These are phyloP conservation scores for Heliocybe sulcata DNA, from an alignment of 1,284 basidiomycete species.

Conservation along the genomic window DNA sequence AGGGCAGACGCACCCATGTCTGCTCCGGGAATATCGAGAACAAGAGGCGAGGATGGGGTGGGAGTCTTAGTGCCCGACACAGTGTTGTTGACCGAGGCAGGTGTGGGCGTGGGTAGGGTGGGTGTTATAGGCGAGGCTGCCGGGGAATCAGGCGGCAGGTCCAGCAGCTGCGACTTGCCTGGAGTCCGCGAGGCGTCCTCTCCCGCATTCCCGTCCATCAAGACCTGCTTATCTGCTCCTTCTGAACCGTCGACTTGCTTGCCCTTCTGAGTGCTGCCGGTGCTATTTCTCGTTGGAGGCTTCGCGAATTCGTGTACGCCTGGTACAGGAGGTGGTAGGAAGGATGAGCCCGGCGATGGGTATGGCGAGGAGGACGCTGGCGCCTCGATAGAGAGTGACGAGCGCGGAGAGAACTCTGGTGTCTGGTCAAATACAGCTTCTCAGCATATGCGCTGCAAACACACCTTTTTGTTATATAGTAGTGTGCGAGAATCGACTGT, in stretches of 20 bases:
- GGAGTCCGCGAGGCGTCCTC: neutral
- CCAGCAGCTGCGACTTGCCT: neutral
- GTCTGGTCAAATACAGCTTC: neutral
- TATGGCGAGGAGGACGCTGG: conserved; percentile 30
- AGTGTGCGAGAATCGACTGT: neutral
- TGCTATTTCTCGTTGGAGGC: conserved; percentile 3
- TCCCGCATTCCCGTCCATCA: neutral
- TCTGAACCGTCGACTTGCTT: neutral
- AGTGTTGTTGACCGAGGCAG: neutral
- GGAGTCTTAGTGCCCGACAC: neutral
- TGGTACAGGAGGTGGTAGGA: conserved; percentile 57
- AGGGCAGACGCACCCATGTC: conserved; percentile 23
- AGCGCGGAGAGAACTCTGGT: neutral
- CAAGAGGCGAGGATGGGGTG: neutral
- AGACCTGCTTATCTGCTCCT: neutral
- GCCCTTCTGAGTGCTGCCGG: neutral
- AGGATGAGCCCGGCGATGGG: conserved; percentile 60
- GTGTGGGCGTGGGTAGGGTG: neutral
- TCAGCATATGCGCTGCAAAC: neutral
- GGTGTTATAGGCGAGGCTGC: neutral
- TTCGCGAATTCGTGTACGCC: conserved; percentile 57
- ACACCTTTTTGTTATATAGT: neutral
- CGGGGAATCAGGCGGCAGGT: neutral
- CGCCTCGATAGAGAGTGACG: neutral
- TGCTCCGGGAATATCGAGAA: conserved; percentile 9